Base-by-base conservation (phyloP, 805 yeast species). In the Maudiozyma barnettii region DNA sequence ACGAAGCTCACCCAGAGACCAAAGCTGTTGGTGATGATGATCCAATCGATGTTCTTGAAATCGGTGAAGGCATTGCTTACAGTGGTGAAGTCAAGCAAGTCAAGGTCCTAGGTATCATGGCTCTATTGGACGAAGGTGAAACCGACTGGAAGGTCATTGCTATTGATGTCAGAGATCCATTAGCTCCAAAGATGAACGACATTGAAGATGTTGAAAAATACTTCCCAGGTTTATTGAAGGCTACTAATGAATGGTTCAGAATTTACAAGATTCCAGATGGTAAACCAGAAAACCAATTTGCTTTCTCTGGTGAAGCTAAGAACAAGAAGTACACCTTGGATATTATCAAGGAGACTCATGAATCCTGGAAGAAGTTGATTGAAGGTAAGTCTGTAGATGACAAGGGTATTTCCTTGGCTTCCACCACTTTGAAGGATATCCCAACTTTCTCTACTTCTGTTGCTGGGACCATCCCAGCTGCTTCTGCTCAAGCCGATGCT, bases 231-330 rank as follows among this genome's bases (percentile, higher is more conserved):
- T 75, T 93, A 50, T 74, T 93, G 64, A 85, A 95, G 66, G 84
- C 95, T 55, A 93, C 98, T 49, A 82, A 89, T 69, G 95, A 86
- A 71, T 93, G 99, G 99, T 93, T 93, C 81, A 84, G 95, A 68
- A 89, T 90, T 70, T 93, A 93, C 81, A 93, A 93, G 72, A 78
- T 89, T 58, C 97, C 99, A 47, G 99, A 91, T 68, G 99, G 98
- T 52, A 93, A 93, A 77, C 95, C 96, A 60, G 86, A 80, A 71
- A 93, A 93, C 72, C 84, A 84, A 70, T 91, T 93, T 68, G 98
- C 97, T n/a, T 89, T 88, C 81, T 77, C 86, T 51, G 99, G 96
- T 55, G 88, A 85, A 67, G 87, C 88, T 75, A 85, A 85, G 71
- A 80, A 81, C 77, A 85, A 79, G 73, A 75, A 78, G 61, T 89